Evolutionary conservation across 2,329 filamentous ascomycete genomes (phyloP).

Genomic region (Pleoardoris graminearum): DNA sequence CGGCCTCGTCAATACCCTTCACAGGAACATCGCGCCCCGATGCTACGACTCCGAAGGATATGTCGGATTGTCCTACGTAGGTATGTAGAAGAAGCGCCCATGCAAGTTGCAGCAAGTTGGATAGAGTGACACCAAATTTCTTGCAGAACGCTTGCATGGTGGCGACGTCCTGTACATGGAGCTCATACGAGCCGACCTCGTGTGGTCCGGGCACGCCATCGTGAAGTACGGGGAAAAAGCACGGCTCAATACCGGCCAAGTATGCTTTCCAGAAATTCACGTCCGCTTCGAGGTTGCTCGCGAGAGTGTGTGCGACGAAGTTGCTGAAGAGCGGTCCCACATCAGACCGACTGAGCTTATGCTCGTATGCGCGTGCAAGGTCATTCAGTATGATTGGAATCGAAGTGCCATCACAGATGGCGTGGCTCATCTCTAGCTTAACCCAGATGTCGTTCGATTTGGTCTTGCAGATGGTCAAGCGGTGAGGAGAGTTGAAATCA

Average conservation of each 20-base stretch:
- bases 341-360: constrained; percentile 43
- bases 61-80: constrained; percentile 53
- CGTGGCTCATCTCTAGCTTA: constrained; percentile 57
- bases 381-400: constrained; percentile 55
- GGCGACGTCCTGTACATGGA: constrained; percentile 41
- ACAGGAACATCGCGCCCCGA: constrained; percentile 59
- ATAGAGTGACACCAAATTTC: constrained; percentile 50
- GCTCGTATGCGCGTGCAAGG: constrained; percentile 51
- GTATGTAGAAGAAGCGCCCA: constrained; percentile 57
- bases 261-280: constrained; percentile 53
- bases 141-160: constrained; percentile 44
- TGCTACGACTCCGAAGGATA: constrained; percentile 59
- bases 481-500: constrained; percentile 48
- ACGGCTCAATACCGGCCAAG: constrained; percentile 51
- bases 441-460: constrained; percentile 45
- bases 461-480: constrained; percentile 52
- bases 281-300: constrained; percentile 35
- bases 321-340: constrained; percentile 44
- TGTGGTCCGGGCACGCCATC: constrained; percentile 39
- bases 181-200: constrained; percentile 43
- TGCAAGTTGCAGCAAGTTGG: constrained; percentile 55
- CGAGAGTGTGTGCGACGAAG: constrained; percentile 42
- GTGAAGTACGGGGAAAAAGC: constrained; percentile 50
- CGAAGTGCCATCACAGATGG: constrained; percentile 55
- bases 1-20: constrained; percentile 52